Base-by-base conservation (phyloP, 1,284 basidiomycete species). In the Thecaphora frezii region DNA sequence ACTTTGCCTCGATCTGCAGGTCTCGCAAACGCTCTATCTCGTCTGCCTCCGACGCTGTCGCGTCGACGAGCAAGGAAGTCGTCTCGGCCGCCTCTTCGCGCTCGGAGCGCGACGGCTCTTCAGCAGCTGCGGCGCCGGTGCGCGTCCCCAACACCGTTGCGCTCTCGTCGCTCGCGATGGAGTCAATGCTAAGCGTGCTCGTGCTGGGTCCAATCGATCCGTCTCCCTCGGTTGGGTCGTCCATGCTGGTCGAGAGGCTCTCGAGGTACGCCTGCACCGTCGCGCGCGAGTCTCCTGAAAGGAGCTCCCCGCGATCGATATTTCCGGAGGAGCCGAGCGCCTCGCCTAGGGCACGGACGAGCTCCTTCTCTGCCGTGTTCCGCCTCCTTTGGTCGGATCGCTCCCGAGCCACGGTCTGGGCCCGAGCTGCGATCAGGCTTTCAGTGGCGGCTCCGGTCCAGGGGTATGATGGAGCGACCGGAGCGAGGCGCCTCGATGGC, bases 81-180 rank as follows among this genome's bases (percentile, higher is more conserved):
- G 28, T 28, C 28, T 9, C 33, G 33, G 18, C 33, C 10, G 33
- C 33, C 33, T 36, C 38, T n/a, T 39, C 19, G 38, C 7, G 38
- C 38, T 39, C 38, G 9, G 13, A 54, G 58, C 2, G 46, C 47
- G 19, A 54, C 46, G 13, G 58, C 58, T 22, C 64, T 62, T 7
- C 28, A 8, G 28, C 28, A 14, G 28, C 28, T 30, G 28, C 28
- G 14, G 7, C 3, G 33, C 33, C 33, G 16, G 12, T 36, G 23
- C 40, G 40, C 14, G 53, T 59, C 3, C 65, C 65, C 2, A 67
- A 51, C 3, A 67, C 60, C 0, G 65, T 67, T 13, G 60, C 55
- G 48, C 65, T 67, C 26, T 67, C 65, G 44, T 67, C 65, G 16
- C 65, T 67, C 16, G 49, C 57, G 8, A 58, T 63, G 26, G 60